These are phyloP conservation scores for Plasmodium blacklocki DNA, from an alignment of 169 alveolate genomes.

Conservation along the genomic window DNA sequence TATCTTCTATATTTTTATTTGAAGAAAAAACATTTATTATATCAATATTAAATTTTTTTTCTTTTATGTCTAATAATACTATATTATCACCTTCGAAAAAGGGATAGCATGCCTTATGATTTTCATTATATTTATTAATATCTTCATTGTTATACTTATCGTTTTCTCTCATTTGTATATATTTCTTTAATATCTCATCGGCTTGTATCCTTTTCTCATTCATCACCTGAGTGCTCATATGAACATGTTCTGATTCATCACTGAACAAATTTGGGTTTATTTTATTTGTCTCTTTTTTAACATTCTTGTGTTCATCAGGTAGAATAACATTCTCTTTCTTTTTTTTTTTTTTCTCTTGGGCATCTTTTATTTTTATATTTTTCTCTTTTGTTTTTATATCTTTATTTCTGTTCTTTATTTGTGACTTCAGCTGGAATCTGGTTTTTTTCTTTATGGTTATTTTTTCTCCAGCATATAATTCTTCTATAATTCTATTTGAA, in stretches of 20 bases:
- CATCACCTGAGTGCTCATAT: neutral
- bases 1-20: conserved; percentile 3
- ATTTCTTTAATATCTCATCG: conserved; percentile 33
- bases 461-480: neutral
- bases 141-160: conserved; percentile 9
- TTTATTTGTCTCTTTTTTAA: neutral
- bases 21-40: conserved; percentile 25
- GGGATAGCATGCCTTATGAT: neutral
- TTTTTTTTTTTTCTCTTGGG: neutral
- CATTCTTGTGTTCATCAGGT: neutral
- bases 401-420: neutral
- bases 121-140: neutral
- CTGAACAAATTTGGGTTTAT: neutral
- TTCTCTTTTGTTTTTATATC: neutral
- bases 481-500: too few relatives aligned
- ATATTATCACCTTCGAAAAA: neutral
- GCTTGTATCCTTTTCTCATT: neutral
- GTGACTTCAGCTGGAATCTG: neutral
- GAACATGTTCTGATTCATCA: neutral
- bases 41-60: conserved; percentile 50
- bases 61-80: conserved; percentile 19
- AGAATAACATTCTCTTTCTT: neutral
- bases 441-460: neutral
- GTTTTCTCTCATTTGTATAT: conserved; percentile 22
- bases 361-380: neutral